Base-by-base conservation (phyloP, 1,284 basidiomycete species). In the Vanrija humicola region DNA sequence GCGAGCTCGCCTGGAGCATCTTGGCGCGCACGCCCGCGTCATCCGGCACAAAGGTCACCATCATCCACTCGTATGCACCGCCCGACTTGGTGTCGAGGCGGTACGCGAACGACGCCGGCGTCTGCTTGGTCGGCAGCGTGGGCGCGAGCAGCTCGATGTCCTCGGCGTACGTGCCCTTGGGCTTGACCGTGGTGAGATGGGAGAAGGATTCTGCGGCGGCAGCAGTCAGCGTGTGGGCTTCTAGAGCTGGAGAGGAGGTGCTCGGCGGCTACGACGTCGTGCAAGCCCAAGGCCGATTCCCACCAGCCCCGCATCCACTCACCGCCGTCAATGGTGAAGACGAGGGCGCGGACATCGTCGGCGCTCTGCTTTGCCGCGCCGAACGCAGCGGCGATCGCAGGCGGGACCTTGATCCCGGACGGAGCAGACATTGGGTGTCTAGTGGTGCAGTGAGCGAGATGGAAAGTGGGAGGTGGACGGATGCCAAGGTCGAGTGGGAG, bases 1-100 rank as follows among this genome's bases (percentile, higher is more conserved):
- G 84, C 0, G 87, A 86, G 1, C 90, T 87, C n/a, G 91, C 91
- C 73, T 94, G 93, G 26, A 95, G 79, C 91, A 94, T 95, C 88
- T 95, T 77, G 19, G 70, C 68, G 43, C 75, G 65, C 52, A 76
- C 74, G 5, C 67, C 69, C n/a, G 75, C 75, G 54, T 72, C 66
- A 55, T 77, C 75, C 5, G 75, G 75, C 4, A 77, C 74, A 58
- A 69, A 77, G 1, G 73, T 75, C 51, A 77, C 65, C 69, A 75
- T 72, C 68, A 76, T 72, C 75, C 75, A 77, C 55, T 75, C 73
- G 48, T 63, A 73, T 44, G 63, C 64, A 4, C 70, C 72, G 9
- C 43, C 61, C 18, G 64, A 62, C 52, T 72, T 69, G 45, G 60
- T 62, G 54, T 76, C 75, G 23, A 73, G 63, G 26, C 73, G 64